Evolutionary conservation across 2,329 filamentous ascomycete genomes (phyloP).

Genomic region (Hypoxylon sp.): DNA sequence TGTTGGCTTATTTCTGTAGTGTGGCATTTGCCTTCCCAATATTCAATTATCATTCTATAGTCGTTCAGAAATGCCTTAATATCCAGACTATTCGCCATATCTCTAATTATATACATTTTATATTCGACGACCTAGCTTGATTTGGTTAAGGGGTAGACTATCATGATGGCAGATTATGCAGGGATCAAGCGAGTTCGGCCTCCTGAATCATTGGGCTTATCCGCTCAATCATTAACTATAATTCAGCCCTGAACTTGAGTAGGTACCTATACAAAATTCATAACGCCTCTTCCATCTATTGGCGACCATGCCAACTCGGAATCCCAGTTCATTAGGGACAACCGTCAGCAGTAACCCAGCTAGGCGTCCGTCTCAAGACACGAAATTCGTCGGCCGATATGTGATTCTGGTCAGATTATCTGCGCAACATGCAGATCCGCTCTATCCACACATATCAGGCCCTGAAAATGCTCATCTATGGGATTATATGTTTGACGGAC

Average conservation of each 20-base stretch:
- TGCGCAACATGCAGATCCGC: constrained; percentile 39
- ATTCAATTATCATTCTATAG: neutral
- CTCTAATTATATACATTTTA: neutral
- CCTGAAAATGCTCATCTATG: constrained; percentile 48
- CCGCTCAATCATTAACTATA: too few relatives aligned
- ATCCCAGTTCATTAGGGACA: constrained; percentile 38
- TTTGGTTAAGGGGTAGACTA: constrained; percentile 15
- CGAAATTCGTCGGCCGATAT: constrained; percentile 45
- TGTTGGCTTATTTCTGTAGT: neutral
- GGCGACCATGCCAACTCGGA: constrained; percentile 25
- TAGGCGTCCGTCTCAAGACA: constrained; percentile 40
- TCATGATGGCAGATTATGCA: neutral
- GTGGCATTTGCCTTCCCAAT: too few relatives aligned
- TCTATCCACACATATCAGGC: constrained; percentile 48
- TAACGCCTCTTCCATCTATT: neutral
- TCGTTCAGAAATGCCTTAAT: neutral
- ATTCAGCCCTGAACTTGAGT: neutral
- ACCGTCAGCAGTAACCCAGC: constrained; percentile 39
- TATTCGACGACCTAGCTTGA: constrained; percentile 16
- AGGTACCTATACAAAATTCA: neutral
- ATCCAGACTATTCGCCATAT: neutral
- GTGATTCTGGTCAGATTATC: constrained; percentile 46
- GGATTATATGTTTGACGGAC: constrained; percentile 51
- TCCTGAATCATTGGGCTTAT: constrained; percentile 15
- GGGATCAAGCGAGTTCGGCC: constrained; percentile 23